Evolutionary conservation across 2,329 filamentous ascomycete species (phyloP), one percentile per base, ranked within the genome.

Genomic region (Venturia nashicola): DNA sequence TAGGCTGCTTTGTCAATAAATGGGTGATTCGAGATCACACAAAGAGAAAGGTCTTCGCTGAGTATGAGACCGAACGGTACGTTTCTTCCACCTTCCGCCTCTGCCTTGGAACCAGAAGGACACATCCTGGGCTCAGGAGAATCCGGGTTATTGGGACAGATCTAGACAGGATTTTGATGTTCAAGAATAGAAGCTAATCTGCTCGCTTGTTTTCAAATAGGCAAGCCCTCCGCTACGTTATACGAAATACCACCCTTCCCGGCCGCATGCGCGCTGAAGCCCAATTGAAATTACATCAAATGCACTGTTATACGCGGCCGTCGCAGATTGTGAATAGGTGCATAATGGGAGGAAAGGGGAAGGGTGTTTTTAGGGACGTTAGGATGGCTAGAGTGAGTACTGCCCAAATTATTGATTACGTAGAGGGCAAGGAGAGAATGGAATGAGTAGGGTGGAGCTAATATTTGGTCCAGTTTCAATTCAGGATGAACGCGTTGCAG

Each of bases 251-350:
- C 40, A 88, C 87, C 0, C 86, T 99, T 3, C 86, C 92, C 1
- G 81, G 86, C 64, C 85, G 92, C 71, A 86, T 89, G 61, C 89
- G 95, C 71, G 91, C 90, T 67, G 89, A 96, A 75, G 94, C 94
- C 51, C 93, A 97, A 79, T 84, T 99, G 64, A 88, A 97, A 78
- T 82, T 99, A 68, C 86, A 88, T 3, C 88, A 96, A 78, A 97
- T 97, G 93, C 92, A 97, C 79, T 86, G 85, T 80, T 97, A 97
- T 78, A 97, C 94, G 43, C 84, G 92, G 66, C 86, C 90, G 65
- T 96, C 93, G 61, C 92, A 97, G 80, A 92, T 99, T 75, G 87
- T 88, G 75, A 97, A 97, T 78, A 82, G 94, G 69, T 99, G 94
- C 79, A 87, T 96, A 62, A 83, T 93, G 74, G 91, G 91, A 68